These are phyloP conservation scores for Cryphonectria parasitica DNA, from an alignment of 2,329 filamentous ascomycete species.

Conservation along the genomic window DNA sequence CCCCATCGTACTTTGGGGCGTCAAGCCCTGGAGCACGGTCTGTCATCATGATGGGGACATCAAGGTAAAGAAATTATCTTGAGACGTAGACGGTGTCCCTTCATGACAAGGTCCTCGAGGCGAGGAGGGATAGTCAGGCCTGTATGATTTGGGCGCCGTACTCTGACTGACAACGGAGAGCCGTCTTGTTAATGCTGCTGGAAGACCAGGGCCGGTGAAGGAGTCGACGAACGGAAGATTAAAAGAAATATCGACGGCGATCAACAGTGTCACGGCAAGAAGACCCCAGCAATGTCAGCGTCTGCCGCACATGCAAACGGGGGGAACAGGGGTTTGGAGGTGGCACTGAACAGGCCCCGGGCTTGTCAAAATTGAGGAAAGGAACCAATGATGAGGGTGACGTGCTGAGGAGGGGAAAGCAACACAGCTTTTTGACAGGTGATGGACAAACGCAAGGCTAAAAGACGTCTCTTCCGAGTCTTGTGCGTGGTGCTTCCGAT, in stretches of 20 bases:
- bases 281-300: background rate
- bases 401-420: background rate
- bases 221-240: background rate
- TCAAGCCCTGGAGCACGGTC: slow-evolving; percentile 37
- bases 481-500: background rate
- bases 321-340: background rate
- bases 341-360: background rate
- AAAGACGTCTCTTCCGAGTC: background rate
- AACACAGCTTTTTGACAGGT: background rate
- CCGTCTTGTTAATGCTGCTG: background rate
- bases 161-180: background rate
- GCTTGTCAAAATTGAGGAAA: background rate
- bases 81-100: slow-evolving; percentile 6
- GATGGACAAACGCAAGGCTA: slow-evolving; percentile 5
- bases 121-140: background rate
- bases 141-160: background rate
- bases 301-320: background rate
- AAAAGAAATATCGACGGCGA: background rate
- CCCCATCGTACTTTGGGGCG: slow-evolving; percentile 36
- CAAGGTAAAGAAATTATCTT: background rate
- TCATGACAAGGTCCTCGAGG: slow-evolving; percentile 7
- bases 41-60: slow-evolving; percentile 33
- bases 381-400: background rate
- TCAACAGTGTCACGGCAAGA: background rate
- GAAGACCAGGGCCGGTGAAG: background rate